A percentile compares a stretch with the other conserved stretches of the same genome.
Conservation (phyloP, 441 rosid species). For the Syzygium syzygioides region DNA sequence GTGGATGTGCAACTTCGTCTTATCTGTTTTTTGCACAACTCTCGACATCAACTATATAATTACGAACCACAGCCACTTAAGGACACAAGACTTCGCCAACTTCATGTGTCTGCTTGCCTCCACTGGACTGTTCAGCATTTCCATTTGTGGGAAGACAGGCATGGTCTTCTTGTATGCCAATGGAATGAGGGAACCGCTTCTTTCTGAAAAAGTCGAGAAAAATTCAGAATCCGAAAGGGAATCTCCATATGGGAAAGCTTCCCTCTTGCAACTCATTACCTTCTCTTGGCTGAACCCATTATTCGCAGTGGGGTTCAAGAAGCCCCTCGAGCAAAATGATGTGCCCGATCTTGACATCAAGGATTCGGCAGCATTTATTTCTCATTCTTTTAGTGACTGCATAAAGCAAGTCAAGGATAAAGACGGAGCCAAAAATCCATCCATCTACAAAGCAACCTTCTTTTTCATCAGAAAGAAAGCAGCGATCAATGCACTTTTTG, state of each 20-base stretch:
- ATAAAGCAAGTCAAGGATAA: constrained; percentile 46
- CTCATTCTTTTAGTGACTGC: constrained; percentile 40
- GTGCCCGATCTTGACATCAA: constrained; percentile 58
- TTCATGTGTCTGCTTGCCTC: constrained; percentile 48
- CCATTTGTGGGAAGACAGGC: constrained; percentile 72
- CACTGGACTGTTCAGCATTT: constrained; percentile 40
- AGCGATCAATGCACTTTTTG: constrained; percentile 69
- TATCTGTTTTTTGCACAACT: constrained; percentile 29
- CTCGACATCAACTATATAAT: constrained; percentile 28
- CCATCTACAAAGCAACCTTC: constrained; percentile 63
- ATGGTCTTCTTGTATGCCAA: constrained; percentile 16
- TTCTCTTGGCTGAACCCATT: constrained; percentile 91
- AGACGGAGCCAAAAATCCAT: constrained; percentile 46
- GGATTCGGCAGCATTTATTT: constrained; percentile 62
- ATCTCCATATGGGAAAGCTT: constrained; percentile 70
- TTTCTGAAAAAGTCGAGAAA: constrained; percentile 28
- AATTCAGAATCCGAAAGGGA: constrained; percentile 21
- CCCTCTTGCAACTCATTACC: constrained; percentile 65
- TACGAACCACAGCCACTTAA: constrained; percentile 22
- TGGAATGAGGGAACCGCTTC: constrained; percentile 58
- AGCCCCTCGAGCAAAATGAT: constrained; percentile 65
- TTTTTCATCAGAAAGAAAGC: constrained; percentile 61
- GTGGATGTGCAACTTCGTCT: constrained; percentile 82
- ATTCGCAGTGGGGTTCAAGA: constrained; percentile 68
- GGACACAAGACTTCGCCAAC: constrained; percentile 40